Evolutionary conservation across 768 basidiomycete species (phyloP).

Genomic region (Tricholoma hemisulphureum): DNA sequence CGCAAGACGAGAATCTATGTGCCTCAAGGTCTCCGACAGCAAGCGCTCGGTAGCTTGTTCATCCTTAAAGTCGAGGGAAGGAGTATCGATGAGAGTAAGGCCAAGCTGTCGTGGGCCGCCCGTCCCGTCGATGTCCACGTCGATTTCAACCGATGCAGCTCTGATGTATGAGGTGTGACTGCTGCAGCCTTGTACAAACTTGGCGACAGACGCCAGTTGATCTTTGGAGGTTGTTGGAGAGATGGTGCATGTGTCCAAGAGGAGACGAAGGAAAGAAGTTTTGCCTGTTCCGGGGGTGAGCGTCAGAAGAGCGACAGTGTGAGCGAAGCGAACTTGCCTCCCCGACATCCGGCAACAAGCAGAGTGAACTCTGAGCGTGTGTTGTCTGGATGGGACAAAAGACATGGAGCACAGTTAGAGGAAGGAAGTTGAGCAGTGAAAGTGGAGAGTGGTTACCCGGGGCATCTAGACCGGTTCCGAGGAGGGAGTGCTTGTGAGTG

Average conservation of each 20-base stretch:
- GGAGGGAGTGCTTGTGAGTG: constrained; percentile 18
- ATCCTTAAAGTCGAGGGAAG: constrained; percentile 73
- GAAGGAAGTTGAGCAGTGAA: constrained; percentile 13
- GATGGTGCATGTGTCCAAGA: constrained; percentile 77
- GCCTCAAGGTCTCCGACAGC: constrained; percentile 64
- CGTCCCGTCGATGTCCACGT: constrained; percentile 50
- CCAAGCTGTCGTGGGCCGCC: constrained; percentile 48
- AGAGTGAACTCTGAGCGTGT: constrained; percentile 53
- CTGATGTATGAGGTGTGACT: constrained; percentile 73
- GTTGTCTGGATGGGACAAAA: constrained; percentile 27
- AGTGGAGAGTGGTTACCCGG: constrained; percentile 33
- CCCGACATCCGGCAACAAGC: constrained; percentile 79
- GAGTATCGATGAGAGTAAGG: constrained; percentile 79
- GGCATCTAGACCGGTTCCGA: constrained; percentile 29
- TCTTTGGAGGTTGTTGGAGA: constrained; percentile 62
- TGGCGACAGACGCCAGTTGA: constrained; percentile 77
- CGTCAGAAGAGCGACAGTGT: constrained; percentile 19
- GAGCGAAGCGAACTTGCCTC: constrained; percentile 43
- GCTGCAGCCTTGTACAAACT: constrained; percentile 75
- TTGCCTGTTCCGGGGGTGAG: constrained; percentile 69
- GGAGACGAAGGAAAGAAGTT: constrained; percentile 81
- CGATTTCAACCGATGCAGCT: constrained; percentile 69
- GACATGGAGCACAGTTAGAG: constrained; percentile 17
- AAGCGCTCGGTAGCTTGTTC: constrained; percentile 61
- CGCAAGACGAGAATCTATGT: constrained; percentile 69